phyloP scores from a whole-genome alignment of 1,139 yeast genomes.

The Blastobotrys serpentis region DNA sequence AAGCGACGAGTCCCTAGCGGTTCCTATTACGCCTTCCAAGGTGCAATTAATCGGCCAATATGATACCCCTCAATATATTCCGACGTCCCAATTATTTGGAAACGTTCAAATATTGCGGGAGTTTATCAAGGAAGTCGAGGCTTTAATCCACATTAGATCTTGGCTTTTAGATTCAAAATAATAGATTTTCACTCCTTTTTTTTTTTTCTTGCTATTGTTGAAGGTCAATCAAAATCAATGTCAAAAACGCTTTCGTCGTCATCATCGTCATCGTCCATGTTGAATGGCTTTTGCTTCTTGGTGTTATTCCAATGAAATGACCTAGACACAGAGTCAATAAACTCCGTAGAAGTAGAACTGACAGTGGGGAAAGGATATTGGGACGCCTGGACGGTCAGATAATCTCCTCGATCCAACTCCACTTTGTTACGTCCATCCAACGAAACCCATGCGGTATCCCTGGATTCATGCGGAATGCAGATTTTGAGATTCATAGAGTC shows the following conservation, averaged over 20 bases:
- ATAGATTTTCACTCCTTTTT: not conserved
- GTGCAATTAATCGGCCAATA: conserved; percentile 11
- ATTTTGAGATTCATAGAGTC: conserved; percentile 64
- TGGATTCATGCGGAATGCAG: conserved; percentile 63
- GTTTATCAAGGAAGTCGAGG: conserved; percentile 31
- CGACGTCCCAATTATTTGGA: conserved; percentile 25
- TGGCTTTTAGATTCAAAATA: conserved; percentile 19
- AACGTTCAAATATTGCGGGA: conserved; percentile 29
- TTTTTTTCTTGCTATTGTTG: not conserved
- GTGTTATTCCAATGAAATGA: conserved; percentile 85
- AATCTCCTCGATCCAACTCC: conserved; percentile 64
- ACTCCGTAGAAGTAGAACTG: conserved; percentile 70
- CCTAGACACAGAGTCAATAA: conserved; percentile 77
- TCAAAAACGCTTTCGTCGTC: conserved; percentile 14
- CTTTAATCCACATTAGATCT: conserved; percentile 30
- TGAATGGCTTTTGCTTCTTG: conserved; percentile 74
- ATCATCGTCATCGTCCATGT: not conserved
- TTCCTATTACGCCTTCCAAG: not conserved
- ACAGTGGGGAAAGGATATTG: conserved; percentile 76
- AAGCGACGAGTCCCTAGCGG: not conserved
- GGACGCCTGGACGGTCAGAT: conserved; percentile 67
- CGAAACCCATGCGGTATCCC: conserved; percentile 76
- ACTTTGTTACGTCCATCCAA: conserved; percentile 77
- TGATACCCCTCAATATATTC: conserved; percentile 12
- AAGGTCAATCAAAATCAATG: conserved; percentile 16